Base-by-base conservation (phyloP, 495 filamentous ascomycete genomes). In the Penicillium flavigenum region DNA sequence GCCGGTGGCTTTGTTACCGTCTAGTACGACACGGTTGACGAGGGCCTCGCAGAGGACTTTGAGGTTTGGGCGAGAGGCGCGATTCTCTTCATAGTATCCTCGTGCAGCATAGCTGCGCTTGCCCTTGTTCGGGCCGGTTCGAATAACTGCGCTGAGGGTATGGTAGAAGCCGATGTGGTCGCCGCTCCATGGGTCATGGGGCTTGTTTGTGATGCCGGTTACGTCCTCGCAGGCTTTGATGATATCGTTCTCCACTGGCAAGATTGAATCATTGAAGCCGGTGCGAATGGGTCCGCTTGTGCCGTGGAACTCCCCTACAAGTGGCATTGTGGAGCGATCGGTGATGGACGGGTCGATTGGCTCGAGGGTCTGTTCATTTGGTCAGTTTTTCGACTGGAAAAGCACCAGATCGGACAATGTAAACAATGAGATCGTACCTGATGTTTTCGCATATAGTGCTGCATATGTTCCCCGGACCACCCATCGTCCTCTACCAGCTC, bases 61-160 rank as follows among this genome's bases (percentile, higher is more conserved):
- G 5, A 72, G 62, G 41, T 72, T 72, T 1, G 57, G 54, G 0
- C 70, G 32, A n/a, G 22, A 61, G 1, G 26, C 51, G 7, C 51
- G 31, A 26, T 63, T 65, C 1, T 55, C 56, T 19, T 62, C 59
- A n/a, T 61, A 65, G 49, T 74, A 71, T 8, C 60, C 71, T 27
- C 57, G 74, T n/a, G 74, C 72, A 34, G 81, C 77, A 59, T 82
- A 80, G 36, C 79, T 79, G 31, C 82, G 71, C 31, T 79, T 79
- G 50, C 78, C 75, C 43, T 63, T 63, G 27, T 78, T 79, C 20
- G 72, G 60, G 2, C 62, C 61, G 3, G 59, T 65, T 5, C 78
- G 72, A n/a, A 75, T 67, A 0, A 82, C 71, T 0, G 78, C 65
- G 9, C 65, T 63, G 0, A 80, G 60, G 10, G 68, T 64, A 6